phyloP scores from a whole-genome alignment of 2,329 filamentous ascomycete species.

The Stagonosporopsis rhizophila region DNA sequence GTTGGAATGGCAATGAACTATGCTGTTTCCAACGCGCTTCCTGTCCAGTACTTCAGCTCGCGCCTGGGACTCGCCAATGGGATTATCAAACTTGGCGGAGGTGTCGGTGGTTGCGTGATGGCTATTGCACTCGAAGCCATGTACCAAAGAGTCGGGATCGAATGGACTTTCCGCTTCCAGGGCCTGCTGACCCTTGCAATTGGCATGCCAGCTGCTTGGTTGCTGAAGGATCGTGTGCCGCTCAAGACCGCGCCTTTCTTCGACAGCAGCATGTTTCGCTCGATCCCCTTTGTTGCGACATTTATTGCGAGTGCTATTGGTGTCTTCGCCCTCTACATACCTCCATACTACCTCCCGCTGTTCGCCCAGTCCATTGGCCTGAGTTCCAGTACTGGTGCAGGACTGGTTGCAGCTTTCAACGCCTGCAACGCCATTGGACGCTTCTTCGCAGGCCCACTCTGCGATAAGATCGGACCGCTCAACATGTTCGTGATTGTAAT shows the following conservation, averaged over 20 bases:
- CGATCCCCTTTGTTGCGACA: constrained; percentile 25
- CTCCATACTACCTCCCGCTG: constrained; percentile 36
- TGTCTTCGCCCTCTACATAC: constrained; percentile 38
- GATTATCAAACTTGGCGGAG: constrained; percentile 38
- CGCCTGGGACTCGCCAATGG: constrained; percentile 39
- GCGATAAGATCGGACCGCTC: constrained; percentile 40
- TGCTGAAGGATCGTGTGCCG: constrained; percentile 34
- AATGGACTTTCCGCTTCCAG: constrained; percentile 38
- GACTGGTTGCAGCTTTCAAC: constrained; percentile 37
- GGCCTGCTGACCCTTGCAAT: constrained; percentile 31
- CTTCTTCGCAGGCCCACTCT: constrained; percentile 32
- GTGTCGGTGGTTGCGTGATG: constrained; percentile 35
- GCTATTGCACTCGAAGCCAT: constrained; percentile 34
- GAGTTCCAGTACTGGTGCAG: constrained; percentile 31
- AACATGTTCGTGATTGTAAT: constrained; percentile 42
- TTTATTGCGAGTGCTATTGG: constrained; percentile 34
- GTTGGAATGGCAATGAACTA: constrained; percentile 48
- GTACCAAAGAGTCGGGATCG: constrained; percentile 33
- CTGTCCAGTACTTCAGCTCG: constrained; percentile 38
- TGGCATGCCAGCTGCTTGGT: constrained; percentile 34
- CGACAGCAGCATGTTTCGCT: constrained; percentile 35
- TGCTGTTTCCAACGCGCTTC: constrained; percentile 29
- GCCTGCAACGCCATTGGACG: constrained; percentile 36
- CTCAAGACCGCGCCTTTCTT: constrained; percentile 30
- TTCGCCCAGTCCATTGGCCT: constrained; percentile 36